Evolutionary conservation across 306 rosid species (phyloP), one percentile per base, ranked within the genome.

Genomic region (Mimosa pudica): DNA sequence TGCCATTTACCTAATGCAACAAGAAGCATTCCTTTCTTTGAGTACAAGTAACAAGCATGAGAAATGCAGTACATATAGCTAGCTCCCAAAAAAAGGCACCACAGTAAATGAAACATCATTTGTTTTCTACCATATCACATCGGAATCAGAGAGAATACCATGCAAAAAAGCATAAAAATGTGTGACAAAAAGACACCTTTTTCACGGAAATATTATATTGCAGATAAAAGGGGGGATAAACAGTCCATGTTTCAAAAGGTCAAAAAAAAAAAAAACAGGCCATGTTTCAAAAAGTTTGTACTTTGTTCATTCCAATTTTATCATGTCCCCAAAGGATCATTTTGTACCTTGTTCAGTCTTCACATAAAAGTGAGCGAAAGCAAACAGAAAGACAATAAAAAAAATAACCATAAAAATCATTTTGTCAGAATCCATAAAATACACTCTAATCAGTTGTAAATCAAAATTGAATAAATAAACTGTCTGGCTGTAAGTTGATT

Each of bases 1-100:
- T 81, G 87, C 99, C 99, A 96, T 67, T 96, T 93, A 69, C 99
- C 99, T 96, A 80, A 55, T 48, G 49, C 79, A 48, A 57, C 60
- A 79, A 77, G 47, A 55, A 71, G 3, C 73, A 61, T 64, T 5
- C 33, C 38, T 18, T 33, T 9, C 72, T 61, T 78, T 78, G 12
- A 81, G 45, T 81, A 46, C n/a, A 74, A 52, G 35, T 63, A 10
- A 67, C 48, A 14, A 38, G 46, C 12, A 62, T 54, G 6, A 33
- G 38, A 20, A 71, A 47, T 10, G 57, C 64, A 78, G 2, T 51
- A 32, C 69, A 69, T 52, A 14, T 33, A 7, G 47, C 54, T 57
- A 8, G 32, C 69, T 66, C 42, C 30, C 32, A 41, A 41, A 16
- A 45, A 41, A 67, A 67, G 30, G 30, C 38, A 5, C 5, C 35